A percentile compares a stretch with the other conserved stretches of the same genome.
These are phyloP conservation scores for Akanthomyces lecanii DNA, from an alignment of 2,329 filamentous ascomycete species.

Conservation along the genomic window DNA sequence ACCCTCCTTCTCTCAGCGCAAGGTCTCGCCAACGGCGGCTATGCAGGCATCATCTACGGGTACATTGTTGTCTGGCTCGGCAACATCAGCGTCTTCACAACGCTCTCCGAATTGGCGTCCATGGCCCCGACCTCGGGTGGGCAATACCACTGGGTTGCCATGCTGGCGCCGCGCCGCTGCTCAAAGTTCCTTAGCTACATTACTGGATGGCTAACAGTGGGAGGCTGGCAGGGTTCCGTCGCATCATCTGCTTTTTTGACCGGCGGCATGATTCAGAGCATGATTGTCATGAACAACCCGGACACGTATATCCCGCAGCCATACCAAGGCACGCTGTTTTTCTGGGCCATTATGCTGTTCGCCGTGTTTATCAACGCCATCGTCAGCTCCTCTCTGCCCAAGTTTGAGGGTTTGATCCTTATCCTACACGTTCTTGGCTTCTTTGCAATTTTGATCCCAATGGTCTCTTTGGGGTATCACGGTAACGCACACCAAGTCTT, in stretches of 20 bases:
- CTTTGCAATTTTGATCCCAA: slow-evolving; percentile 30
- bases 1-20: slow-evolving; percentile 25
- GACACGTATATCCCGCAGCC: slow-evolving; percentile 3
- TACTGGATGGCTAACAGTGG: slow-evolving; percentile 25
- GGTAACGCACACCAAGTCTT: slow-evolving; percentile 37
- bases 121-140: slow-evolving; percentile 47
- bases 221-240: slow-evolving; percentile 26
- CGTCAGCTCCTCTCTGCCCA: slow-evolving; percentile 41
- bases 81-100: slow-evolving; percentile 34
- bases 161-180: slow-evolving; percentile 38
- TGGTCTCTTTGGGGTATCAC: slow-evolving; percentile 31
- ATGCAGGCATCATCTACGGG: slow-evolving; percentile 46
- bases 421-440: slow-evolving; percentile 42
- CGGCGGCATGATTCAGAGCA: slow-evolving; percentile 26
- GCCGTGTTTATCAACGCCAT: slow-evolving; percentile 35
- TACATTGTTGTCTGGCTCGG: slow-evolving; percentile 43
- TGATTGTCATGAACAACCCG: slow-evolving; percentile 10
- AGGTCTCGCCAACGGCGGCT: slow-evolving; percentile 40
- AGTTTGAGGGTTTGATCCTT: slow-evolving; percentile 47
- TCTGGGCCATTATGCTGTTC: slow-evolving; percentile 17
- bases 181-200: slow-evolving; percentile 38
- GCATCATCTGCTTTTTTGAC: slow-evolving; percentile 24
- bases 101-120: slow-evolving; percentile 31
- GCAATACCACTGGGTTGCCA: slow-evolving; percentile 54
- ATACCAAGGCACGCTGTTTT: slow-evolving; percentile 13